phyloP scores from a whole-genome alignment of 2,329 filamentous ascomycete genomes.

The Colletotrichum ledebouriae region DNA sequence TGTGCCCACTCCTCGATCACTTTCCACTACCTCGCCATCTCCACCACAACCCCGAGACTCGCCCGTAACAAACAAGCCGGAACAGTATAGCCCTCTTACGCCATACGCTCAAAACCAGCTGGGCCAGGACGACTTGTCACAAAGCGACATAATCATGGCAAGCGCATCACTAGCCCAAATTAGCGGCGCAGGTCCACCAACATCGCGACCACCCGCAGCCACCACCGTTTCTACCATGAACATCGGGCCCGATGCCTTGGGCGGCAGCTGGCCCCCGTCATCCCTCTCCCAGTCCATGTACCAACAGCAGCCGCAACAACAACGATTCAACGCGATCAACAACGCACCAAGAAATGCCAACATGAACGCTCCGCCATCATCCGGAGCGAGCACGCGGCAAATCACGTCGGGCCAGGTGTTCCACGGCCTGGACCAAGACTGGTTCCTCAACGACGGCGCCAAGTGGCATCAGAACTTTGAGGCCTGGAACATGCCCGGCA shows the following conservation, averaged over 20 bases:
- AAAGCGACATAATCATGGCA: constrained; percentile 47
- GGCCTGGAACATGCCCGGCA: constrained; percentile 58
- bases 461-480: constrained; percentile 72
- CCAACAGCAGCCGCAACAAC: constrained; percentile 44
- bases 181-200: constrained; percentile 36
- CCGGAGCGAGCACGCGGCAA: constrained; percentile 44
- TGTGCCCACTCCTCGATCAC: constrained; percentile 66
- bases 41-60: constrained; percentile 45
- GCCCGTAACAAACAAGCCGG: constrained; percentile 44
- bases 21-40: constrained; percentile 49
- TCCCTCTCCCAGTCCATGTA: constrained; percentile 48
- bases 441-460: constrained; percentile 69
- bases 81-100: constrained; percentile 54
- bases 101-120: constrained; percentile 51
- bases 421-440: constrained; percentile 66
- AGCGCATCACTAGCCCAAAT: constrained; percentile 46
- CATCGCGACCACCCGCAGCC: constrained; percentile 26
- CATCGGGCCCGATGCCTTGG: constrained; percentile 19
- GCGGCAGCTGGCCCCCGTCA: constrained; percentile 45
- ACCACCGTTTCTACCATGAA: background rate
- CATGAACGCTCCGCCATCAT: constrained; percentile 2
- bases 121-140: constrained; percentile 44
- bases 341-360: background rate
- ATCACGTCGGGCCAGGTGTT: constrained; percentile 49
- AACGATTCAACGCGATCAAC: constrained; percentile 22